These are phyloP conservation scores for Moesziomyces sp. DNA, from an alignment of 1,284 basidiomycete genomes.

Conservation along the genomic window DNA sequence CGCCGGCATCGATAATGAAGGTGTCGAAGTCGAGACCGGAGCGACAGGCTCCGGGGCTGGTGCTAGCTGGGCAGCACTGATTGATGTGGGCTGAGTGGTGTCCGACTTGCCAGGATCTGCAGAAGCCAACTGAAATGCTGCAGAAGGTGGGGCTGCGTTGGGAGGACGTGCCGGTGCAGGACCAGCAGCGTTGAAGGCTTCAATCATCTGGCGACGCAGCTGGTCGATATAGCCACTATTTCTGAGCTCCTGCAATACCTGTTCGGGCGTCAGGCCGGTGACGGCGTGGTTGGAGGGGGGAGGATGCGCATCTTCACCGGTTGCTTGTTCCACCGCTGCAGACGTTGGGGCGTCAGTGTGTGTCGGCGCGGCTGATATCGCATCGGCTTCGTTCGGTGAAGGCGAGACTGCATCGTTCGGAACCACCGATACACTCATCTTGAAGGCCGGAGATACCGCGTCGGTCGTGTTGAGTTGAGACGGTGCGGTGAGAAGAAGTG, in stretches of 20 bases:
- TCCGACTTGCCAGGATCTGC: neutral
- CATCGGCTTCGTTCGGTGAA: neutral
- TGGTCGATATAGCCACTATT: conserved; percentile 32
- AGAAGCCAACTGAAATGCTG: neutral
- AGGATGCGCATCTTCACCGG: too few species aligned
- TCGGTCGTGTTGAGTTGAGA: neutral
- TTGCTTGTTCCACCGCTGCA: too few species aligned
- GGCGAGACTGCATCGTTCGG: neutral
- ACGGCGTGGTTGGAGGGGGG: neutral
- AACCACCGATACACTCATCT: conserved; percentile 4
- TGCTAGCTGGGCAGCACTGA: neutral
- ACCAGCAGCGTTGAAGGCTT: conserved; percentile 16
- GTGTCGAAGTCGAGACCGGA: too few species aligned
- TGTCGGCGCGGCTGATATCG: neutral
- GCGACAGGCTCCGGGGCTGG: neutral
- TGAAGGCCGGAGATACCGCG: neutral
- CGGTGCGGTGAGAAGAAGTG: neutral
- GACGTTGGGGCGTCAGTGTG: neutral
- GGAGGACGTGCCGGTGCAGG: neutral
- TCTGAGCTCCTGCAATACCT: conserved; percentile 35
- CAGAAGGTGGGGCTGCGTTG: neutral
- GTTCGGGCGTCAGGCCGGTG: conserved; percentile 31
- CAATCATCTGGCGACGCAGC: conserved; percentile 29
- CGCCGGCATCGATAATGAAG: too few species aligned
- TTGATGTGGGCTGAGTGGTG: neutral